Conservation (phyloP, 2,329 filamentous ascomycete species). For the Chaetomium strumarium region DNA sequence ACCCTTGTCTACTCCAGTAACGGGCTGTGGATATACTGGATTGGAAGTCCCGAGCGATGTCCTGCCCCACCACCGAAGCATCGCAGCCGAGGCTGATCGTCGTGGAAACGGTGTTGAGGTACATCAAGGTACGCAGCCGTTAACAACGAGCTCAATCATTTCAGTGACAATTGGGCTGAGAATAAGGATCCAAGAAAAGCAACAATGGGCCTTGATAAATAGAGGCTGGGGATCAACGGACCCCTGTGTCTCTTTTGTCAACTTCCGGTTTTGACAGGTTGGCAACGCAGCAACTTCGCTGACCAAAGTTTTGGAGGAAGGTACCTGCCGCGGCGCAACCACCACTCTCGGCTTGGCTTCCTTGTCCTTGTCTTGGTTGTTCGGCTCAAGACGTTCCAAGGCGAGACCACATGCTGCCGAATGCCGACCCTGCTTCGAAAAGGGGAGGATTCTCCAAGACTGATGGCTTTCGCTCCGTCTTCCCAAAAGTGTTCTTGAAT, state of each 20-base stretch:
- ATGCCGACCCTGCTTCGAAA: conserved; percentile 22
- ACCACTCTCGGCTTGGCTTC: conserved; percentile 9
- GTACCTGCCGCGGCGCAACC: neutral
- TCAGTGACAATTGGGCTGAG: neutral
- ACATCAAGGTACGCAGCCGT: neutral
- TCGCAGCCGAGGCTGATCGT: conserved; percentile 18
- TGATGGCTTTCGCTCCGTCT: conserved; percentile 2
- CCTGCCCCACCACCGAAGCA: conserved; percentile 6
- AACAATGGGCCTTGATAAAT: too few relatives aligned
- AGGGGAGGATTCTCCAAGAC: conserved; percentile 13
- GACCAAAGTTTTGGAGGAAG: neutral
- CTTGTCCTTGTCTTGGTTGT: conserved; percentile 16
- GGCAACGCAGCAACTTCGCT: neutral
- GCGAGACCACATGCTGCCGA: conserved; percentile 24
- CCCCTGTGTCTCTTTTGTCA: too few relatives aligned
- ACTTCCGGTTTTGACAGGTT: too few relatives aligned
- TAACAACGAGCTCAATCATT: neutral
- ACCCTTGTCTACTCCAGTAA: neutral
- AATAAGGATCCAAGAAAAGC: too few relatives aligned
- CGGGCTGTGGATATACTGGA: neutral
- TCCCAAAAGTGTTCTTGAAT: too few relatives aligned
- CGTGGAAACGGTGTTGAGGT: neutral
- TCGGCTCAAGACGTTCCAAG: conserved; percentile 17
- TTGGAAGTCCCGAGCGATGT: conserved; percentile 6
- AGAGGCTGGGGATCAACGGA: too few relatives aligned